Evolutionary conservation across 2,329 filamentous ascomycete species (phyloP).

Genomic region (Fusarium bulbicola): DNA sequence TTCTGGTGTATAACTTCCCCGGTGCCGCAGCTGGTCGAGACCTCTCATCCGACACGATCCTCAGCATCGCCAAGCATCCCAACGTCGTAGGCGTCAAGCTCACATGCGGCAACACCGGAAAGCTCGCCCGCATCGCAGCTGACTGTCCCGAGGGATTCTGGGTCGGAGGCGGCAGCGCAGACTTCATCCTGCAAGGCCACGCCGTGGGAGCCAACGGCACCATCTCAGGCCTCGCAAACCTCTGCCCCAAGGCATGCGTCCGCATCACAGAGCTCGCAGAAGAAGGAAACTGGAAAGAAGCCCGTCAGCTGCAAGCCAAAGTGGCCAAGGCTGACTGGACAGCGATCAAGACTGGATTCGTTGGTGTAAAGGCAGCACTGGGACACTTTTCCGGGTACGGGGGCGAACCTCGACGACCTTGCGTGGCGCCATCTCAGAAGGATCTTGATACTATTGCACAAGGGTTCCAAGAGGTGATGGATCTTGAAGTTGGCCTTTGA

Average conservation of each 20-base stretch:
- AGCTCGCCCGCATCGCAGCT: slow-evolving; percentile 61
- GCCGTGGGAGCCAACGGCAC: slow-evolving; percentile 52
- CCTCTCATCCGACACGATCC: slow-evolving; percentile 67
- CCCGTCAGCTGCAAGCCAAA: slow-evolving; percentile 50
- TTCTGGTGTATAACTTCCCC: slow-evolving; percentile 74
- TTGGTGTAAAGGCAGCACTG: slow-evolving; percentile 58
- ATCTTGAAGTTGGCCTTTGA: slow-evolving; percentile 43
- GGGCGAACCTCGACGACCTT: slow-evolving; percentile 52
- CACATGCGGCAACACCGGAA: slow-evolving; percentile 73
- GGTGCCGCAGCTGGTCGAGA: slow-evolving; percentile 68
- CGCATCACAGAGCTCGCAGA: slow-evolving; percentile 48
- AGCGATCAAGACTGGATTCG: slow-evolving; percentile 59
- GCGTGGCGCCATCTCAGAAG: slow-evolving; percentile 47
- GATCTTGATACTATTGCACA: slow-evolving; percentile 47
- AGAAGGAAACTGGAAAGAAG: slow-evolving; percentile 46
- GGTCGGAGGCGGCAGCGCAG: slow-evolving; percentile 51
- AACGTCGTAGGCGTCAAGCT: slow-evolving; percentile 73
- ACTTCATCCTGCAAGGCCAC: slow-evolving; percentile 54
- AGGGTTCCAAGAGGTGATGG: slow-evolving; percentile 50
- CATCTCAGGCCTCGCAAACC: slow-evolving; percentile 53
- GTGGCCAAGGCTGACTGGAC: slow-evolving; percentile 58
- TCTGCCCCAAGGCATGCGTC: slow-evolving; percentile 50
- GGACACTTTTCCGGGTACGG: slow-evolving; percentile 52
- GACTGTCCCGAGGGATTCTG: slow-evolving; percentile 49
- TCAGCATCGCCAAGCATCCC: slow-evolving; percentile 60